These are phyloP conservation scores for Penicillium antarcticum DNA, from an alignment of 495 filamentous ascomycete genomes.

Conservation along the genomic window DNA sequence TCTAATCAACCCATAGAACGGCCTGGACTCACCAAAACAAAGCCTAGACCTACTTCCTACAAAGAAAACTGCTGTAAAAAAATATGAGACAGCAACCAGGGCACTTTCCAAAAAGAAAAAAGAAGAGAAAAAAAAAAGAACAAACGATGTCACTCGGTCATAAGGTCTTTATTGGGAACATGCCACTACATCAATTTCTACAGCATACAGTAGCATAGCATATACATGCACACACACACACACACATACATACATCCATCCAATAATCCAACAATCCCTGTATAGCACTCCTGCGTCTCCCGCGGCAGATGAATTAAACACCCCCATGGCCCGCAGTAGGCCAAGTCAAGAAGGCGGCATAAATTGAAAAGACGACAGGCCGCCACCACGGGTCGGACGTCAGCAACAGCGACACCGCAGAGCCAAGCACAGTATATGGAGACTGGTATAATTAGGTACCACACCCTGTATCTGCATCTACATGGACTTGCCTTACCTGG, in stretches of 20 bases:
- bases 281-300: constrained; percentile 1
- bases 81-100: background rate
- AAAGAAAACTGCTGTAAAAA: background rate
- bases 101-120: too few species aligned
- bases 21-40: too few species aligned
- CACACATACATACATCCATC: too few species aligned
- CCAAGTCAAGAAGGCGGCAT: background rate
- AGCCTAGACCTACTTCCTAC: too few species aligned
- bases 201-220: too few species aligned
- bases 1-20: too few species aligned
- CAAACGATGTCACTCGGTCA: background rate
- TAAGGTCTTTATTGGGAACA: background rate
- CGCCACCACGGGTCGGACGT: constrained; percentile 7
- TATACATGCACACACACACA: background rate
- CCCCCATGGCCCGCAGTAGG: constrained; percentile 1
- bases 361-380: constrained; percentile 1
- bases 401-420: constrained; percentile 7
- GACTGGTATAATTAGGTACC: background rate
- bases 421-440: background rate
- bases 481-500: too few species aligned
- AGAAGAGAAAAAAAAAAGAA: background rate
- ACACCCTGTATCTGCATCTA: too few species aligned
- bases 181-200: too few species aligned
- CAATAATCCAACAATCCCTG: too few species aligned
- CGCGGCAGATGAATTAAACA: constrained; percentile 13